Evolutionary conservation across 352 stramenopile species (phyloP).

Genomic region (Phytophthora fragariae): DNA sequence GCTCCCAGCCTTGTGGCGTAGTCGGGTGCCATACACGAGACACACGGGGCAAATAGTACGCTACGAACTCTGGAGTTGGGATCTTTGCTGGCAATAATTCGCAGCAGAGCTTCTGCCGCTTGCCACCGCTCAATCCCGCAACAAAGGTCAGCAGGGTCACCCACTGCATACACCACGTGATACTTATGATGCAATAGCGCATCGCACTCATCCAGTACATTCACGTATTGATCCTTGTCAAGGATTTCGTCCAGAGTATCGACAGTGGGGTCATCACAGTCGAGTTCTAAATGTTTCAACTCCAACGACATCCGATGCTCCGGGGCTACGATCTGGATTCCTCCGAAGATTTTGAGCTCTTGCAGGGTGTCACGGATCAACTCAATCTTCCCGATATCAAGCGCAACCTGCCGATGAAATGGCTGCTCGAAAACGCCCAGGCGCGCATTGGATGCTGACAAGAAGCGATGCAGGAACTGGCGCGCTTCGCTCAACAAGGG

Average conservation of each 20-base stretch:
- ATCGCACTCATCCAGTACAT: slow-evolving; percentile 92
- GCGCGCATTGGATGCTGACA: slow-evolving; percentile 54
- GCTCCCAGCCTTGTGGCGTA: slow-evolving; percentile 45
- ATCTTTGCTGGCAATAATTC: slow-evolving; percentile 18
- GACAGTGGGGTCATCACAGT: slow-evolving; percentile 5
- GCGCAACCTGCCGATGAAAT: slow-evolving; percentile 67
- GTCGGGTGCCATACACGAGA: slow-evolving; percentile 43
- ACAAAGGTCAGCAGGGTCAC: slow-evolving; percentile 50
- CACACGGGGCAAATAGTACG: slow-evolving; percentile 14
- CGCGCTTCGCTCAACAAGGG: slow-evolving; percentile 69
- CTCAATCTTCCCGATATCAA: slow-evolving; percentile 33
- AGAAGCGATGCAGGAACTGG: slow-evolving; percentile 67
- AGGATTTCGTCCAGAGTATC: slow-evolving; percentile 52
- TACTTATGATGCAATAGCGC: slow-evolving; percentile 89
- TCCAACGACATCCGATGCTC: slow-evolving; percentile 91
- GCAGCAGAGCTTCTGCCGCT: slow-evolving; percentile 58
- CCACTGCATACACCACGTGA: slow-evolving; percentile 90
- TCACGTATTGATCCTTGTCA: slow-evolving; percentile 56
- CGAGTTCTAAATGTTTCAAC: slow-evolving; percentile 65
- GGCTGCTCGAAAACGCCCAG: slow-evolving; percentile 67
- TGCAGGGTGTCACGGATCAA: slow-evolving; percentile 48
- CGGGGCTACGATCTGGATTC: slow-evolving; percentile 77
- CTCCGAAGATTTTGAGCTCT: slow-evolving; percentile 47
- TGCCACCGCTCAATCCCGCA: slow-evolving; percentile 60
- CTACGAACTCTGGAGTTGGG: background rate